A percentile compares a stretch with the other conserved stretches of the same genome.
Conservation (phyloP, 2,329 filamentous ascomycete genomes). For the Didymella sp. region DNA sequence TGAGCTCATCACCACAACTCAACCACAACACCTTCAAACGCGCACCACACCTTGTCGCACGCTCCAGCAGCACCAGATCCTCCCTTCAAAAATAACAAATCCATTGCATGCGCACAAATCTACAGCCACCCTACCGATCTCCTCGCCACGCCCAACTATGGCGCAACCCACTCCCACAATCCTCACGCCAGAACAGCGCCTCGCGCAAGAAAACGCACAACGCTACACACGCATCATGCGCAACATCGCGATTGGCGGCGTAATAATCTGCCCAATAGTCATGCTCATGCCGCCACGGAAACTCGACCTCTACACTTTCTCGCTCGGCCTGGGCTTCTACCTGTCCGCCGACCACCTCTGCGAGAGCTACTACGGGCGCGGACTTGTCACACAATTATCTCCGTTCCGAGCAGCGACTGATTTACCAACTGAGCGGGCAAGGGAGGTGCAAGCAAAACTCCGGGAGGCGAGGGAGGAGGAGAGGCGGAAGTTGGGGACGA, state of each 20-base stretch:
- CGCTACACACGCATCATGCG: slow-evolving; percentile 46
- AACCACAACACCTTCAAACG: neutral
- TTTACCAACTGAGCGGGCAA: slow-evolving; percentile 49
- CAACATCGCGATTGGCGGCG: slow-evolving; percentile 57
- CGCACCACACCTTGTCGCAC: neutral
- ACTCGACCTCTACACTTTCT: slow-evolving; percentile 66
- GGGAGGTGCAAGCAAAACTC: slow-evolving; percentile 43
- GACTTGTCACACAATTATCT: slow-evolving; percentile 45
- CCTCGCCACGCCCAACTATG: slow-evolving; percentile 23
- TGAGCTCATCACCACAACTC: slow-evolving; percentile 12
- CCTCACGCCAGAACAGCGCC: slow-evolving; percentile 44
- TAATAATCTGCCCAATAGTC: slow-evolving; percentile 62
- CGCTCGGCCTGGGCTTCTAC: slow-evolving; percentile 58
- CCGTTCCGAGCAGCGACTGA: slow-evolving; percentile 21
- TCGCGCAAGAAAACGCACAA: slow-evolving; percentile 42
- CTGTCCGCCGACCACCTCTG: slow-evolving; percentile 59
- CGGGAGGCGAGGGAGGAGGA: slow-evolving; percentile 50
- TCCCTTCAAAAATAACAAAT: neutral
- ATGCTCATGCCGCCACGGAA: slow-evolving; percentile 66
- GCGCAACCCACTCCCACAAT: slow-evolving; percentile 34
- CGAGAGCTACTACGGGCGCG: slow-evolving; percentile 50
- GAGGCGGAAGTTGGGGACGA: slow-evolving; percentile 40
- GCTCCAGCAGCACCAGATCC: neutral
- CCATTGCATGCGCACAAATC: slow-evolving; percentile 13
- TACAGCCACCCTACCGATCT: neutral